These are phyloP conservation scores for Backusella sp. DNA, from an alignment of 192 early-diverging fungal species.

Conservation along the genomic window DNA sequence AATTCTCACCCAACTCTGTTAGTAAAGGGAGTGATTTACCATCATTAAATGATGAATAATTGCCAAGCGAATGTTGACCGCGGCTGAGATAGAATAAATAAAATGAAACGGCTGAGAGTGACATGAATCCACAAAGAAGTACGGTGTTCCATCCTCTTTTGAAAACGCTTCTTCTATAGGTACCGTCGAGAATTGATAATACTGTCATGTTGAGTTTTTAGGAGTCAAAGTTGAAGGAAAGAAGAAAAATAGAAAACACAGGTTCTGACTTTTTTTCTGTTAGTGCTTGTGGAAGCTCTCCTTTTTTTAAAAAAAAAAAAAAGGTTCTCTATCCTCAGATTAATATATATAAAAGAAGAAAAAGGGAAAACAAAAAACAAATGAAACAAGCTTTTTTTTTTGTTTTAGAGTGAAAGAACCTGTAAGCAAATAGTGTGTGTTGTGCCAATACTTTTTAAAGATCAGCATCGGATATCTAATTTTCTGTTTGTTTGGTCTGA, in stretches of 20 bases:
- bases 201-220: not conserved
- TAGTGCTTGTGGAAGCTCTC: not conserved
- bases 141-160: not conserved
- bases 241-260: not conserved
- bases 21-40: not conserved
- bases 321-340: not conserved
- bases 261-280: not conserved
- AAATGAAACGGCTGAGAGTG: not conserved
- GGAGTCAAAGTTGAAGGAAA: not conserved
- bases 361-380: not conserved
- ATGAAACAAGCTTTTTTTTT: not conserved
- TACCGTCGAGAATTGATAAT: slow-evolving; percentile 4
- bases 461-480: not conserved
- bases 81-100: slow-evolving; percentile 3
- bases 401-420: not conserved
- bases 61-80: not conserved
- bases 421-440: not conserved
- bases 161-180: not conserved
- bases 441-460: slow-evolving; percentile 5
- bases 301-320: not conserved
- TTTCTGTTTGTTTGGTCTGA: not conserved
- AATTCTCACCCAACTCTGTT: not conserved
- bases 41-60: not conserved
- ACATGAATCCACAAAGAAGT: not conserved
- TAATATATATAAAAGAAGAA: not conserved